A percentile compares a stretch with the other conserved stretches of the same genome.
Conservation (phyloP, 208 protist species). For the Leishmania guyanensis region DNA sequence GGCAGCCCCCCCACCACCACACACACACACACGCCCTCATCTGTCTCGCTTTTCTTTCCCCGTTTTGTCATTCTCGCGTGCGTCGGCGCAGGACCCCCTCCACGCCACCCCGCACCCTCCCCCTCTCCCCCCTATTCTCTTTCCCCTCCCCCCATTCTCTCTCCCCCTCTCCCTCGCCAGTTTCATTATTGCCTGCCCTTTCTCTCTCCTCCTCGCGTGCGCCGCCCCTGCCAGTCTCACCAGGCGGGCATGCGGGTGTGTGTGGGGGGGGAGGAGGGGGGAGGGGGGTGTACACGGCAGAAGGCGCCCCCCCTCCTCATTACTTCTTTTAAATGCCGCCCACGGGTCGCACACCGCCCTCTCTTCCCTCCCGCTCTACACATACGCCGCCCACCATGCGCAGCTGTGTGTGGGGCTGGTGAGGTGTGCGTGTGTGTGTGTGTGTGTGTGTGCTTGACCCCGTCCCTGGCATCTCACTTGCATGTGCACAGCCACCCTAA, state of each 20-base stretch:
- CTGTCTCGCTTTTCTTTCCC: background rate
- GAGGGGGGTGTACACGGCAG: background rate
- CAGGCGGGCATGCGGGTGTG: background rate
- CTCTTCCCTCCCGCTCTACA: background rate
- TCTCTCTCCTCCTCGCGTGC: background rate
- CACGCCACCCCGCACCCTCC: background rate
- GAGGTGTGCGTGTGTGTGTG: background rate
- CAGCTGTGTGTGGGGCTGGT: background rate
- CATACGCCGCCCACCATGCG: background rate
- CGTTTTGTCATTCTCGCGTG: background rate
- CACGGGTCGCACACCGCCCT: background rate
- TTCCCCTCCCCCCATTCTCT: too few species aligned
- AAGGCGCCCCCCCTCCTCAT: background rate
- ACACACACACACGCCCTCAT: background rate
- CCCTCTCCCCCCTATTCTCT: background rate
- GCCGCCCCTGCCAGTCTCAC: background rate
- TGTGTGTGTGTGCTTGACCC: background rate
- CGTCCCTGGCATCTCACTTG: background rate
- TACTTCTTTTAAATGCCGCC: background rate
- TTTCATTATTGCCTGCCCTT: background rate
- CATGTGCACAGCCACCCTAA: background rate
- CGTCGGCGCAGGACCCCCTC: background rate
- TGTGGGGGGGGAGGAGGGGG: background rate
- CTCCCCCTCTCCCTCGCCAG: background rate
- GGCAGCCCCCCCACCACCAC: background rate